Conservation (phyloP, 345 rosid species). For the Corymbia maculata region DNA sequence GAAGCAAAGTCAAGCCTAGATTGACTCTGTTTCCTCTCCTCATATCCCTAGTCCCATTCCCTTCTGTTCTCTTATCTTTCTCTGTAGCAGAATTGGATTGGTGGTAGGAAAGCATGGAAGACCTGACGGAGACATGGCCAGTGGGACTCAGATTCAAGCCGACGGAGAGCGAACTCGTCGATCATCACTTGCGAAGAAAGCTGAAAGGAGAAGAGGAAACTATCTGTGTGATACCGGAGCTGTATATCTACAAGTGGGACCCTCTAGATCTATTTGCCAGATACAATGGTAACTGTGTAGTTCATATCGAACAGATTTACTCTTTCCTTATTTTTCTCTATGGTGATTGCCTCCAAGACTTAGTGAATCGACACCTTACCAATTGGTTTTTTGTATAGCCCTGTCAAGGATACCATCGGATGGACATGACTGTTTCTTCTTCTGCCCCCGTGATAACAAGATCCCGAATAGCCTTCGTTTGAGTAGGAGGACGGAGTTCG, state of each 20-base stretch:
- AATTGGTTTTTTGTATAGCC: not conserved
- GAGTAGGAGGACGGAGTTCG: not conserved
- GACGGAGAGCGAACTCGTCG: not conserved
- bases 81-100: not conserved
- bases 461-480: not conserved
- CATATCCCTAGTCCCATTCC: not conserved
- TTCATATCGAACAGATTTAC: not conserved
- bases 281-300: not conserved
- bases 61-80: not conserved
- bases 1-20: not conserved
- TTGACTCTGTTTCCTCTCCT: not conserved
- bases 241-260: not conserved
- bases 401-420: not conserved
- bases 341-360: not conserved
- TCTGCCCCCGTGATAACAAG: not conserved
- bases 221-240: not conserved
- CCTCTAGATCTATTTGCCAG: not conserved
- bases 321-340: not conserved
- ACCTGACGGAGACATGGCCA: not conserved
- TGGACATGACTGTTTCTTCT: not conserved
- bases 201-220: not conserved
- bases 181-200: not conserved
- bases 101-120: not conserved
- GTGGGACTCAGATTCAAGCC: constrained; percentile 1
- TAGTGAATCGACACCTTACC: not conserved